A percentile compares a stretch with the other conserved stretches of the same genome.
These are phyloP conservation scores for Neonectria faginata DNA, from an alignment of 2,329 filamentous ascomycete species.

Conservation along the genomic window DNA sequence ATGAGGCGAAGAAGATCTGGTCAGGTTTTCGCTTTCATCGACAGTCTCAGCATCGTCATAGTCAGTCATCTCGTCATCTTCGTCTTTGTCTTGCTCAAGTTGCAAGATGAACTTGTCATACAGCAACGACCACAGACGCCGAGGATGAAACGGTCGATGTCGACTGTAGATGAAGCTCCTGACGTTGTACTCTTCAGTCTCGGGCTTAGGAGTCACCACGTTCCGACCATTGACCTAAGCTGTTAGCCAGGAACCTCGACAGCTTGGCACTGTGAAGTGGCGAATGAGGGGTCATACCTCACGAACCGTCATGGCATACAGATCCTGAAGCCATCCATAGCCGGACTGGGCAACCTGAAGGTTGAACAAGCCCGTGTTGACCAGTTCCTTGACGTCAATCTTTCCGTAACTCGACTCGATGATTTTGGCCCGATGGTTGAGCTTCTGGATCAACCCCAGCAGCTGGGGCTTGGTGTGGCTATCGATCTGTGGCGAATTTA, in stretches of 20 bases:
- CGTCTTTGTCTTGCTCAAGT: slow-evolving; percentile 54
- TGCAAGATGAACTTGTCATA: slow-evolving; percentile 65
- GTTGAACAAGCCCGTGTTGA: slow-evolving; percentile 74
- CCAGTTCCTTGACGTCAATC: slow-evolving; percentile 71
- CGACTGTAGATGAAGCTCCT: slow-evolving; percentile 77
- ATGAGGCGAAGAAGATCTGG: slow-evolving; percentile 36
- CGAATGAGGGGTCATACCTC: slow-evolving; percentile 54
- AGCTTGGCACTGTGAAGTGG: background rate
- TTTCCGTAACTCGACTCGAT: slow-evolving; percentile 69
- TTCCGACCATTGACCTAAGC: slow-evolving; percentile 59
- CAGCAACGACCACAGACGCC: slow-evolving; percentile 57
- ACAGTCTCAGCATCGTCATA: slow-evolving; percentile 29
- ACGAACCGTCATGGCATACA: slow-evolving; percentile 74
- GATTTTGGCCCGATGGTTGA: slow-evolving; percentile 76
- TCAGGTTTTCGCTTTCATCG: slow-evolving; percentile 13
- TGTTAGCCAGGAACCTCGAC: background rate
- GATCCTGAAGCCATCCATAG: slow-evolving; percentile 76
- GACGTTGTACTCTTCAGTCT: slow-evolving; percentile 79
- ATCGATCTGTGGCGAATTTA: slow-evolving; percentile 47
- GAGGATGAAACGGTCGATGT: slow-evolving; percentile 65
- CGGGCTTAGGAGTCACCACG: slow-evolving; percentile 72
- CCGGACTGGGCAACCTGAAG: slow-evolving; percentile 73
- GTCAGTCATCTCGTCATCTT: slow-evolving; percentile 43
- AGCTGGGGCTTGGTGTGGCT: slow-evolving; percentile 60
- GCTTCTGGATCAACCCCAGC: slow-evolving; percentile 64